These are phyloP conservation scores for Leccinum broughii DNA, from an alignment of 768 basidiomycete species.

Conservation along the genomic window DNA sequence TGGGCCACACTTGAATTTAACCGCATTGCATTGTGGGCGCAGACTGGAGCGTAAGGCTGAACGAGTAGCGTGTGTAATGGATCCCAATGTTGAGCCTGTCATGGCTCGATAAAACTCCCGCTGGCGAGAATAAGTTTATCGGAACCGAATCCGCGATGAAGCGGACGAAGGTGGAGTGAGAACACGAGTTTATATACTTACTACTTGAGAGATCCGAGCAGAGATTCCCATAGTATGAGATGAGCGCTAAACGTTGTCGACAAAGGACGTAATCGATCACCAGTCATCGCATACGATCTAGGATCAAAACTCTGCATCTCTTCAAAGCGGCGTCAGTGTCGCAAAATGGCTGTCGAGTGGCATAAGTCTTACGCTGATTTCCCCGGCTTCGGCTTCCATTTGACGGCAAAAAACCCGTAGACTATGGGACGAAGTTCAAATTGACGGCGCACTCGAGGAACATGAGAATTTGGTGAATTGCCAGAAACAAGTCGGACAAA, in stretches of 20 bases:
- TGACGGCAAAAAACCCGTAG: background rate
- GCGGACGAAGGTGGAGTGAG: background rate
- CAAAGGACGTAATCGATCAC: background rate
- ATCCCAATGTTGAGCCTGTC: background rate
- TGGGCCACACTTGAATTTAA: background rate
- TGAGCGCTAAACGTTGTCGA: background rate
- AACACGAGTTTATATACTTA: background rate
- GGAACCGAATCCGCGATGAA: background rate
- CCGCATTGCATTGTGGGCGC: background rate
- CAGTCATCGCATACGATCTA: background rate
- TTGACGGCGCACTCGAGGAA: background rate
- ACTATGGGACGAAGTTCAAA: background rate
- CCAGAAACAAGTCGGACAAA: background rate
- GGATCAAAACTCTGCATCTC: background rate
- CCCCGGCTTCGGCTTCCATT: background rate
- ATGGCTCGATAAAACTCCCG: background rate
- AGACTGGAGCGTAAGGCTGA: background rate
- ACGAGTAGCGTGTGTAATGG: background rate
- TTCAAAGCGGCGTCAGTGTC: background rate
- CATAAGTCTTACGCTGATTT: background rate
- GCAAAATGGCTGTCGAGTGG: background rate
- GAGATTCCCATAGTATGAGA: background rate
- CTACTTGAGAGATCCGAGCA: background rate
- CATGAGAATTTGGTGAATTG: background rate
- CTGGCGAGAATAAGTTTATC: background rate